These are phyloP conservation scores for Dioscorea alata DNA, from an alignment of 106 monocot genomes.

Conservation along the genomic window DNA sequence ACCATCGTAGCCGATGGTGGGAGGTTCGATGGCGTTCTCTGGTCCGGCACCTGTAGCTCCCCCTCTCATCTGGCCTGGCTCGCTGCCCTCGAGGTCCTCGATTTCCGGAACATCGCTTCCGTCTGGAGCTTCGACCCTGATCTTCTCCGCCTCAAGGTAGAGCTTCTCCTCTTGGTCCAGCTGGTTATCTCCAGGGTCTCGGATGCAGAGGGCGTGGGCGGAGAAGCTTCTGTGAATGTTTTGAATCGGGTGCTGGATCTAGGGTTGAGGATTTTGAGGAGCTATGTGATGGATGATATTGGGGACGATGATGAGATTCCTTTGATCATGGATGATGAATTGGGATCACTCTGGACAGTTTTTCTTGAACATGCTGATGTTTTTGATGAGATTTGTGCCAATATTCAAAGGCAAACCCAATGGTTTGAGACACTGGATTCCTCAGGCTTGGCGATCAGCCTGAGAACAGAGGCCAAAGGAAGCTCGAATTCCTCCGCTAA, in stretches of 20 bases:
- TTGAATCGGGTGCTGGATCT: constrained; percentile 43
- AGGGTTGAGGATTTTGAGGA: constrained; percentile 49
- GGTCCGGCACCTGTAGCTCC: constrained; percentile 48
- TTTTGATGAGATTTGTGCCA: constrained; percentile 57
- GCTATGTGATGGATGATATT: constrained; percentile 9
- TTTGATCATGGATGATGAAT: constrained; percentile 29
- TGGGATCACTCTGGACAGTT: constrained; percentile 34
- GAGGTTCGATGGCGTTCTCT: constrained; percentile 57
- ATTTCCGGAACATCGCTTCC: constrained; percentile 12
- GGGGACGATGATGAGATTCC: constrained; percentile 1
- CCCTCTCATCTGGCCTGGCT: constrained; percentile 83
- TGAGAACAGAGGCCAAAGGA: constrained; percentile 1
- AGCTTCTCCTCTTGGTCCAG: constrained; percentile 49
- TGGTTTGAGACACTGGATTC: constrained; percentile 9
- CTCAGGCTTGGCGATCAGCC: constrained; percentile 14
- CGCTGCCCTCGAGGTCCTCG: constrained; percentile 51
- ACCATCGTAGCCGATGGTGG: constrained; percentile 57
- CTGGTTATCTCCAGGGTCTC: constrained; percentile 15
- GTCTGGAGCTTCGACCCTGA: constrained; percentile 8
- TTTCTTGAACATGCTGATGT: constrained; percentile 47
- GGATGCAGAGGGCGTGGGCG: not conserved
- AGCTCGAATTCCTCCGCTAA: not conserved
- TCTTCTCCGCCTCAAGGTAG: constrained; percentile 20
- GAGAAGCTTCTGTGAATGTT: constrained; percentile 1
- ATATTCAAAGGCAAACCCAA: constrained; percentile 43